Base-by-base conservation (phyloP, 2,329 filamentous ascomycete species). In the Aureobasidium sp. region DNA sequence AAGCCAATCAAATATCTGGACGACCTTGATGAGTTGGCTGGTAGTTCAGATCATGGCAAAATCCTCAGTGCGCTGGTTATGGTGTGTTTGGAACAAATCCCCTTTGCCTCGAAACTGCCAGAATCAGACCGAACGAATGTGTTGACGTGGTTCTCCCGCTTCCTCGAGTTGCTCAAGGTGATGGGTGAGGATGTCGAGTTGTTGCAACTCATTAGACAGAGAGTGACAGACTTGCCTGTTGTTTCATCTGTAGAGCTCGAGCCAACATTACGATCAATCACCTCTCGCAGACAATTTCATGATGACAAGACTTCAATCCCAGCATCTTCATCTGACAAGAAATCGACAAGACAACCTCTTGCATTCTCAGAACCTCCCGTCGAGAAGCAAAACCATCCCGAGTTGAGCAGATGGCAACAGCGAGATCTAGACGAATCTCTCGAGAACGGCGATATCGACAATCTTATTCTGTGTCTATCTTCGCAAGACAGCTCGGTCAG, bases 1-100 rank as follows among this genome's bases (percentile, higher is more conserved):
- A 87, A 87, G 27, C 89, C 91, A 0, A 87, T 95, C 69, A 95
- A 91, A 71, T 93, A 96, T 69, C 84, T 94, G 32, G 88, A 94
- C 64, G 78, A 85, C 69, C 74, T 90, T 29, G 81, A 86, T 60
- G 80, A 84, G 44, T 66, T 82, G 1, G 36, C 53, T 46, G 48
- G 55, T 9, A 73, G 70, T 4, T 67, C 67, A 3, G 70, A 70
- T 10, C 13, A 67, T 56, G 53, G 63, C 13, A 68, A 68, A 62
- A 64, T 76, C 34, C 72, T 84, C 12, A 91, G 88, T 67, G 80
- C 91, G 20, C 69, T 96, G 3, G 78, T 86, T 12, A 81, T 90
- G 66, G 83, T 86, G 0, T 78, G 96, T 24, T 76, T 84, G 3
- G 92, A 97, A 71, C 92, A 97, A 72, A 83, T 92, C 74, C 83